A percentile compares a stretch with the other conserved stretches of the same genome.
Evolutionary conservation across 2,329 filamentous ascomycete genomes (phyloP).

Genomic region (Claviceps monticola): DNA sequence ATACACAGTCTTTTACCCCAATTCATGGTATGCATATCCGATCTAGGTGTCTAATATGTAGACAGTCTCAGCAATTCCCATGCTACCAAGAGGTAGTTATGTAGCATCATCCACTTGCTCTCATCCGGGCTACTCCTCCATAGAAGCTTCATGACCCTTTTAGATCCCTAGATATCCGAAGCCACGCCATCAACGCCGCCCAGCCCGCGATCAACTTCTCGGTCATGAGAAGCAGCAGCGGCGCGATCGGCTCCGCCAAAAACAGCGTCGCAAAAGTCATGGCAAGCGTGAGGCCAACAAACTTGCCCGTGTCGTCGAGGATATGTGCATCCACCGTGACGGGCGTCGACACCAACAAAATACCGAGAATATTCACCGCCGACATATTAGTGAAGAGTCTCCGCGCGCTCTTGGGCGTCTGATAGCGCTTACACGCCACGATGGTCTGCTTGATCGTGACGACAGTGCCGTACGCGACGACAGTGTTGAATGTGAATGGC

Average conservation of each 20-base stretch:
- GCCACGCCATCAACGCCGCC: background rate
- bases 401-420: constrained; percentile 9
- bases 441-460: constrained; percentile 11
- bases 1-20: no score
- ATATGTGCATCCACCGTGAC: constrained; percentile 9
- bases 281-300: constrained; percentile 9
- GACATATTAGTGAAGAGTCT: constrained; percentile 12
- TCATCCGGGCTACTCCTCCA: no score
- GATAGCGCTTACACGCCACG: constrained; percentile 10
- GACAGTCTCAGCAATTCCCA: no score
- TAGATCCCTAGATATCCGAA: background rate
- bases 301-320: constrained; percentile 6
- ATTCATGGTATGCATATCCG: no score
- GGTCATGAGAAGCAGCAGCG: constrained; percentile 7
- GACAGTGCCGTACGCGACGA: constrained; percentile 11
- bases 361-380: constrained; percentile 10
- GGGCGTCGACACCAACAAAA: constrained; percentile 10
- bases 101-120: no score
- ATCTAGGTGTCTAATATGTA: no score
- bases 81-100: no score
- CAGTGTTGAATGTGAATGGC: constrained; percentile 11
- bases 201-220: constrained; percentile 3
- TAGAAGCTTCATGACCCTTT: background rate
- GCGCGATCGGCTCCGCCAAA: constrained; percentile 10
- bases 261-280: constrained; percentile 11